Percentiles rank a stretch among this genome's conserved stretches.
phyloP scores from a whole-genome alignment of 225 moss, liverwort and hornwort species.

The Lunularia cruciata region DNA sequence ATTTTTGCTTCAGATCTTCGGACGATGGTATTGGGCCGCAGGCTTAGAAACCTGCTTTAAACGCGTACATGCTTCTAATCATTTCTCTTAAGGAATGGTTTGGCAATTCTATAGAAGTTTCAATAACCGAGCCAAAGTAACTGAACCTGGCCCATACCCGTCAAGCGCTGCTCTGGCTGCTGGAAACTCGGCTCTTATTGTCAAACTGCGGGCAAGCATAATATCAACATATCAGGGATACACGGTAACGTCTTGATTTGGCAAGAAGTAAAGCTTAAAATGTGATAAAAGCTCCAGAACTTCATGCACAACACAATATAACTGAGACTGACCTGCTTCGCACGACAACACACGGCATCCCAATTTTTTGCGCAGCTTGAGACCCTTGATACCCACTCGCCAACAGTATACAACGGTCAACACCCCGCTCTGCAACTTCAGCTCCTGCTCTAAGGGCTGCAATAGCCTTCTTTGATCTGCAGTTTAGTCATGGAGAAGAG shows the following conservation, averaged over 20 bases:
- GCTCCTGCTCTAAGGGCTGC: constrained; percentile 90
- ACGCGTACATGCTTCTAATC: too few species aligned
- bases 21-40: too few species aligned
- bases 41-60: too few species aligned
- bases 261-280: too few species aligned
- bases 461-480: constrained; percentile 67
- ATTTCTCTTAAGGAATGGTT: too few species aligned
- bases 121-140: constrained; percentile 62
- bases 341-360: constrained; percentile 93
- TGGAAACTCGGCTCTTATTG: constrained; percentile 84
- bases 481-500: background rate
- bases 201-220: constrained; percentile 49
- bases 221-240: too few species aligned
- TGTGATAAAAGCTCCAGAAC: too few species aligned
- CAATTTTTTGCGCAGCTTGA: constrained; percentile 78
- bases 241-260: too few species aligned
- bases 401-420: constrained; percentile 68
- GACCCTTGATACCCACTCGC: constrained; percentile 68
- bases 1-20: too few species aligned
- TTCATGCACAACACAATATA: too few species aligned
- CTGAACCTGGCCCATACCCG: constrained; percentile 74
- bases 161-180: constrained; percentile 72
- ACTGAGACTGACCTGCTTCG: constrained; percentile 95
- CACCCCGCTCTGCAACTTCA: constrained; percentile 57
- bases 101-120: constrained; percentile 37